Base-by-base conservation (phyloP, 163 green algal genomes). In the Chlamydomonas reinhardtii region DNA sequence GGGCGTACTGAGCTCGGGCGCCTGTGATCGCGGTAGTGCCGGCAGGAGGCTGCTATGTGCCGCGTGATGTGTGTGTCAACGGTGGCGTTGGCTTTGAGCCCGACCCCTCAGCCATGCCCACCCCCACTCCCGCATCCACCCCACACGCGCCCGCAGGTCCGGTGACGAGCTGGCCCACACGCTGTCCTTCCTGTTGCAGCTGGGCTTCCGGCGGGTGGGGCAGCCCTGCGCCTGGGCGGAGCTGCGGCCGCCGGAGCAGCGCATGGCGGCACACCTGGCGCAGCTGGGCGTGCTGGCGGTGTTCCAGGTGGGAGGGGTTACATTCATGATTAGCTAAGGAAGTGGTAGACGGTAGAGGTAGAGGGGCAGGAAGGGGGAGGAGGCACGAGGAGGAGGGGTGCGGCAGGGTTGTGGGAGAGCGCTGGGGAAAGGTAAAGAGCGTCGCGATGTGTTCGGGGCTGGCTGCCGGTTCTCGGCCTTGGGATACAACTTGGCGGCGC, bases 161-260 rank as follows among this genome's bases (percentile, higher is more conserved):
- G 2, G 89, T 12, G 79, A 78, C 31, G 37, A 94, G 65, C 90
- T 97, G 82, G 78, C 91, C 1, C 90, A 89, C 29, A 91, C 93
- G 24, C 86, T 98, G 61, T 93, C 90, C 86, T 97, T 98, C 90
- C 81, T 99, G 82, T 93, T 99, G 74, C 95, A 97, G 90, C 92
- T 98, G 76, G 93, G 94, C 27, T 97, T 96, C 89, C 89, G 91
- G 64, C 83, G 91, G 11, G 91, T 91, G 39, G 85, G 91, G 3
- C 89, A 88, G 83, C 87, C 93, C 29, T 94, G 94, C 74, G 48
- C 22, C 52, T 90, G 73, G 54, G 70, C 15, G 4, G 31, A 65
- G 81, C 54, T 82, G 59, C 37, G 82, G 31, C 5, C 22, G 32
- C 20, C 39, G 32, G 82, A 92, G 81, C 80, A 89, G 76, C 54